phyloP scores from a whole-genome alignment of 345 rosid species.

The Isatis tinctoria region DNA sequence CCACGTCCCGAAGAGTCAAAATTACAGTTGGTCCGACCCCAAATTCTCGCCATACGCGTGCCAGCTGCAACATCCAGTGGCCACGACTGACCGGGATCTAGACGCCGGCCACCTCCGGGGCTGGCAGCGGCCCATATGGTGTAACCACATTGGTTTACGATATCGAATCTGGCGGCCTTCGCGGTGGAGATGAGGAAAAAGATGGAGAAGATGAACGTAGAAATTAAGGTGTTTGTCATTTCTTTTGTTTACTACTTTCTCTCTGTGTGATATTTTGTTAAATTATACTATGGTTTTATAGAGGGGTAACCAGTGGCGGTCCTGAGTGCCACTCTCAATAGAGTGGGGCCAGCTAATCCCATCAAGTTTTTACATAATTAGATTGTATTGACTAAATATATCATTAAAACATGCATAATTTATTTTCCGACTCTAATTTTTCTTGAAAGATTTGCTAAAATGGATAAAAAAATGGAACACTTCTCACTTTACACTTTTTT shows the following conservation, averaged over 20 bases:
- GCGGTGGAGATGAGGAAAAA: constrained; percentile 6
- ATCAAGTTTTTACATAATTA: background rate
- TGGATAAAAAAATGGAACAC: no score
- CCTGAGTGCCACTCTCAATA: background rate
- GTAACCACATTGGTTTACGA: constrained; percentile 33
- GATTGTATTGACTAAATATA: background rate
- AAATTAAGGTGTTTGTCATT: constrained; percentile 7
- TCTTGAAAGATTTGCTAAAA: no score
- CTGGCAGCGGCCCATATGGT: constrained; percentile 48
- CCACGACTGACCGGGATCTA: constrained; percentile 23
- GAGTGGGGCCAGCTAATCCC: background rate
- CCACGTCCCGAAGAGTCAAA: constrained; percentile 29
- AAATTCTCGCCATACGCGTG: constrained; percentile 28
- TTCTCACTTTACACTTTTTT: no score
- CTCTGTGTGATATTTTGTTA: background rate
- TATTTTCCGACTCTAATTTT: no score
- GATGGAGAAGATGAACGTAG: background rate
- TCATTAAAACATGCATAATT: no score
- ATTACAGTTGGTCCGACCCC: constrained; percentile 36
- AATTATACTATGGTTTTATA: background rate
- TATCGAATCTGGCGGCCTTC: constrained; percentile 38
- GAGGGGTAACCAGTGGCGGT: constrained; percentile 1
- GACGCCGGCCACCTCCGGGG: constrained; percentile 37
- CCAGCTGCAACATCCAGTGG: constrained; percentile 16
- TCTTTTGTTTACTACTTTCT: background rate